Evolutionary conservation across 2,329 filamentous ascomycete species (phyloP).

Genomic region (Diaporthe longicolla): DNA sequence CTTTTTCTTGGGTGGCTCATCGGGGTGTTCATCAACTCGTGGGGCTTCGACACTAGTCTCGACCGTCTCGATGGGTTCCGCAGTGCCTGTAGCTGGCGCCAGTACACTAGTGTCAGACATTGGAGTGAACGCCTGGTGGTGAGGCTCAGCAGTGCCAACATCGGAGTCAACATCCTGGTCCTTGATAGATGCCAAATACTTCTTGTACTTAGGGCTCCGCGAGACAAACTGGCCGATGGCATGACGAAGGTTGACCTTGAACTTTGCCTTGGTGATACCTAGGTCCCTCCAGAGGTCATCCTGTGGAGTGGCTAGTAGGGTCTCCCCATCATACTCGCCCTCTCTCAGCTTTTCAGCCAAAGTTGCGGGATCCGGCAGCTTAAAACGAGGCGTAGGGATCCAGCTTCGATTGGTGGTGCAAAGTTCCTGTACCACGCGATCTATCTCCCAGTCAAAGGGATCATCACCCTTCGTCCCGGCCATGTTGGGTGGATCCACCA

Average conservation of each 20-base stretch:
- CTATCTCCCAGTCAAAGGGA: conserved; percentile 81
- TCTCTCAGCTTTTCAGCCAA: conserved; percentile 71
- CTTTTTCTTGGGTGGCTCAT: conserved; percentile 46
- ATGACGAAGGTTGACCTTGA: conserved; percentile 69
- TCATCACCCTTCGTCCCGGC: conserved; percentile 62
- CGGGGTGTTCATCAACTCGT: neutral
- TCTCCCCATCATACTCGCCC: conserved; percentile 75
- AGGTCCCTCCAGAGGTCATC: conserved; percentile 67
- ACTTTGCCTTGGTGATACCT: conserved; percentile 69
- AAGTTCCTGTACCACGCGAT: conserved; percentile 76
- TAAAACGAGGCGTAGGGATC: conserved; percentile 53
- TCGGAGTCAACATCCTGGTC: conserved; percentile 48
- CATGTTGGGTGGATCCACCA: conserved; percentile 47
- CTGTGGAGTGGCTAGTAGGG: conserved; percentile 69
- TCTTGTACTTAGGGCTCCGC: conserved; percentile 64
- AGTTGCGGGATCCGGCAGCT: conserved; percentile 64
- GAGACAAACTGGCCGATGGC: conserved; percentile 70
- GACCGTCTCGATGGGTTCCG: neutral
- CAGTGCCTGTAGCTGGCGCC: neutral
- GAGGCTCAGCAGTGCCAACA: conserved; percentile 32
- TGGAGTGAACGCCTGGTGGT: conserved; percentile 6
- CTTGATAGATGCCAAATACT: conserved; percentile 49
- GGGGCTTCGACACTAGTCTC: conserved; percentile 4
- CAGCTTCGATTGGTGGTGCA: conserved; percentile 69
- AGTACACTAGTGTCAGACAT: conserved; percentile 21